Evolutionary conservation across 208 protist species (phyloP).

Genomic region (Wallacemonas rigidus): DNA sequence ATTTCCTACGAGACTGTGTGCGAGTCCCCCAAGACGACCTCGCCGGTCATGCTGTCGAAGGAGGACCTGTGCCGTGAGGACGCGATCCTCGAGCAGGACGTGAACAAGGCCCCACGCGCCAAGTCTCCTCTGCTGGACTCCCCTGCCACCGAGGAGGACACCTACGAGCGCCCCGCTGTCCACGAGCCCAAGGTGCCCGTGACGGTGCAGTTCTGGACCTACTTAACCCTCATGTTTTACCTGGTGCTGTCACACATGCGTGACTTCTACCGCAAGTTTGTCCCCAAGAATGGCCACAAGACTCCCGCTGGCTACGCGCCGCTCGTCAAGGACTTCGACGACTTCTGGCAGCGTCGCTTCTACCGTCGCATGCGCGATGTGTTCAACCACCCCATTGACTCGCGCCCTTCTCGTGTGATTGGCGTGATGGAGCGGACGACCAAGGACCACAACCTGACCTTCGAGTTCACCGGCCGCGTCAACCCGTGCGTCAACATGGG

Average conservation of each 20-base stretch:
- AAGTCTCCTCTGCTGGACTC: conserved; percentile 22
- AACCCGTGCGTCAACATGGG: conserved; percentile 94
- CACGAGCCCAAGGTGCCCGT: conserved; percentile 34
- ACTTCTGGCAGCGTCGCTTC: conserved; percentile 93
- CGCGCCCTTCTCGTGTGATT: conserved; percentile 91
- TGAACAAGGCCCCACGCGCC: conserved; percentile 10
- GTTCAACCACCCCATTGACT: conserved; percentile 92
- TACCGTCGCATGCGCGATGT: conserved; percentile 93
- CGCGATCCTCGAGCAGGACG: conserved; percentile 24
- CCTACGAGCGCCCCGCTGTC: conserved; percentile 2
- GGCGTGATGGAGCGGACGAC: conserved; percentile 92
- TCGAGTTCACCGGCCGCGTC: conserved; percentile 82
- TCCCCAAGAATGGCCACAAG: conserved; percentile 30
- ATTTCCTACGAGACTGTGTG: conserved; percentile 14
- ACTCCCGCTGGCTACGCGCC: conserved; percentile 91
- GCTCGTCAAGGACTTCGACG: conserved; percentile 94
- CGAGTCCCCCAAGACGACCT: not conserved
- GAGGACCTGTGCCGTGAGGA: conserved; percentile 9
- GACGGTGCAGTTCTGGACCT: conserved; percentile 48
- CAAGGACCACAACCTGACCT: conserved; percentile 86
- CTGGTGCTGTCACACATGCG: conserved; percentile 50
- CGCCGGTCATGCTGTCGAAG: conserved; percentile 11
- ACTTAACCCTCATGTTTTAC: conserved; percentile 63
- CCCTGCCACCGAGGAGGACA: conserved; percentile 22
- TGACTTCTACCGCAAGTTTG: conserved; percentile 61